Evolutionary conservation across 1,284 basidiomycete genomes (phyloP), one percentile per base, ranked within the genome.

Genomic region (Pseudozyma sp.): DNA sequence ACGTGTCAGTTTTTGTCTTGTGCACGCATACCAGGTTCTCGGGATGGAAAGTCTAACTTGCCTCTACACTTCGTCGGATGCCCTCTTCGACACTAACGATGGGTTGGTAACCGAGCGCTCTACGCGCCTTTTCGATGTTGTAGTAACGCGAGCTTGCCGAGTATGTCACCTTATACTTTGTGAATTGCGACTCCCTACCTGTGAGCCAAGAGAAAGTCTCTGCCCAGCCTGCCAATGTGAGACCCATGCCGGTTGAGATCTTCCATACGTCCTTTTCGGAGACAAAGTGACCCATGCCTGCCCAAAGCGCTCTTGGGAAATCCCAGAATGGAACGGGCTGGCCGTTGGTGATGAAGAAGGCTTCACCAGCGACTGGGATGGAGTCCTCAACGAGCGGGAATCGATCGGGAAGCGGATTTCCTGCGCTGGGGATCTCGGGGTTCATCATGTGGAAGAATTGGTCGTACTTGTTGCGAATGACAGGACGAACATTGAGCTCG

Each of bases 311-410:
- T 10, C 94, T 90, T 25, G 92, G 89, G 84, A 97, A 92, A 87
- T 98, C 95, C 96, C 96, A 99, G 87, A 98, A 98, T 83, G 93
- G 93, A 63, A 92, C 89, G 1, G 95, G 96, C 85, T 98, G 95
- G 72, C 95, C 95, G 84, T 98, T 98, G 68, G 95, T 97, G 86
- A 99, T 94, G 88, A 96, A 97, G 88, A 97, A 99, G 0, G 89
- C 93, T 85, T 98, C 92, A 0, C 97, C 97, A 3, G 94, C 95
- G 40, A 97, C 92, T 70, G 90, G 88, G 14, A 94, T 87, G 6
- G 48, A 12, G 10, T 75, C 61, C 21, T 81, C 70, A 86, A 88
- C 70, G 91, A 86, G 13, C 88, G 63, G 82, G 51, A 45, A 66
- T 50, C 61, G 77, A 31, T 68, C 67, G 43, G 56, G 67, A 16